These are phyloP conservation scores for Xylariaceae sp. DNA, from an alignment of 2,329 filamentous ascomycete genomes.

Conservation along the genomic window DNA sequence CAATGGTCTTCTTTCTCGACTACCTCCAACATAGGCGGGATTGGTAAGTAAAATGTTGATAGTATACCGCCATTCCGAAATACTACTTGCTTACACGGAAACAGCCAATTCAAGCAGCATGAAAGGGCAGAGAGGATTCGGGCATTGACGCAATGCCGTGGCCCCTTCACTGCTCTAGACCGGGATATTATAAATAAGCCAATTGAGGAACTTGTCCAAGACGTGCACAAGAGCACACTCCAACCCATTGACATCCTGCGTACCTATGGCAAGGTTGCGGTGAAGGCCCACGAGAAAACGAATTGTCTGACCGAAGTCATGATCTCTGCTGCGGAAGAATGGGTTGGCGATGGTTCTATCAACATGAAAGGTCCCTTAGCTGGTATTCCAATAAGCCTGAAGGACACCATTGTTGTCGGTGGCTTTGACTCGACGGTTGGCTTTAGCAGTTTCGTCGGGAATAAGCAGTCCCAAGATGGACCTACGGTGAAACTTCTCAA, in stretches of 20 bases:
- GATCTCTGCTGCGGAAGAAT: conserved; percentile 75
- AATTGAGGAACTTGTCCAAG: conserved; percentile 76
- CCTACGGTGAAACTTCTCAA: conserved; percentile 76
- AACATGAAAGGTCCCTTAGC: conserved; percentile 83
- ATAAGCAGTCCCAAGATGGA: conserved; percentile 69
- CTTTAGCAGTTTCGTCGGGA: conserved; percentile 72
- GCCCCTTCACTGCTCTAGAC: conserved; percentile 66
- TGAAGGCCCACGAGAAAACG: conserved; percentile 82
- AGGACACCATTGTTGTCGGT: conserved; percentile 77
- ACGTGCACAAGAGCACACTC: conserved; percentile 71
- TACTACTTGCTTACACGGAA: conserved; percentile 31
- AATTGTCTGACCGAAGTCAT: conserved; percentile 91
- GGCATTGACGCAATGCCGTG: conserved; percentile 67
- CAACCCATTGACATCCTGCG: conserved; percentile 74
- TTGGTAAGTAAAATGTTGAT: conserved; percentile 58
- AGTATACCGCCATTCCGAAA: not conserved
- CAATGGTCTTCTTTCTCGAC: conserved; percentile 48
- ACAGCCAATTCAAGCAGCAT: conserved; percentile 76
- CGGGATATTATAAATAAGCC: conserved; percentile 69
- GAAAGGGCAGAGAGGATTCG: conserved; percentile 73
- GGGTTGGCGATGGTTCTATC: conserved; percentile 59
- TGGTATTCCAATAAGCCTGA: conserved; percentile 84
- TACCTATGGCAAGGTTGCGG: conserved; percentile 83
- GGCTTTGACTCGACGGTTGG: conserved; percentile 85
- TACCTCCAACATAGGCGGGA: conserved; percentile 73